Base-by-base conservation (phyloP, 1,284 basidiomycete genomes). In the Rhodotorula sp. region DNA sequence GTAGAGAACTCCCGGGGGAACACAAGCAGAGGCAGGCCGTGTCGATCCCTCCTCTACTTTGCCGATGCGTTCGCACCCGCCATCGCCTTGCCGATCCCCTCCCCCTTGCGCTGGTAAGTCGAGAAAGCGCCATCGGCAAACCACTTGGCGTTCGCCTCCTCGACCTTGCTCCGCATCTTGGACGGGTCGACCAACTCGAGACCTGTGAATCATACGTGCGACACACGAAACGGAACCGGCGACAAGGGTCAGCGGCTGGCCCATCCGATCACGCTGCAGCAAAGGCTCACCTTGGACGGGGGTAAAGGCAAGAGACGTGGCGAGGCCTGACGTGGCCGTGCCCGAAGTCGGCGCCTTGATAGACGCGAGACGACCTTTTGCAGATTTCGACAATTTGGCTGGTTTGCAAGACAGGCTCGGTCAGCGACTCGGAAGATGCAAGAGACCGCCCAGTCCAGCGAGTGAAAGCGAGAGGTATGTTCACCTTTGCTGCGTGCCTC, bases 321-420 rank as follows among this genome's bases (percentile, higher is more conserved):
- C 89, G 5, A 91, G 94, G 58, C 95, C 95, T 1, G 90, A 90
- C 23, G 86, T 85, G 68, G 86, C 84, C 23, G 86, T 85, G 65
- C 86, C 84, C 47, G 83, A 66, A 8, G 80, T 78, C 4, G 81
- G 84, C 54, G 54, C 54, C 49, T 78, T 78, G 62, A 83, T 73
- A 38, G 77, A 76, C 6, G 80, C 78, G n/a, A 83, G 69, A 38
- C 95, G 88, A 66, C 95, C 85, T 80, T 93, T 94, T 83, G 97
- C 97, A 58, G 89, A 87, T 83, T 97, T 95, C n/a, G 93, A 95
- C 82, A 99, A 84, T 84, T 97, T 97, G 55, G 94, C 95, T 93
- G 79, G 15, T 16, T 15, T 38, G 2, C 3, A 4, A 38, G 14
- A 0, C 5, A 14, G 7, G 8, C 18, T n/a, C 23, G 23, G 14